phyloP scores from a whole-genome alignment of 1,139 yeast species.

The Kluyveromyces sp. region DNA sequence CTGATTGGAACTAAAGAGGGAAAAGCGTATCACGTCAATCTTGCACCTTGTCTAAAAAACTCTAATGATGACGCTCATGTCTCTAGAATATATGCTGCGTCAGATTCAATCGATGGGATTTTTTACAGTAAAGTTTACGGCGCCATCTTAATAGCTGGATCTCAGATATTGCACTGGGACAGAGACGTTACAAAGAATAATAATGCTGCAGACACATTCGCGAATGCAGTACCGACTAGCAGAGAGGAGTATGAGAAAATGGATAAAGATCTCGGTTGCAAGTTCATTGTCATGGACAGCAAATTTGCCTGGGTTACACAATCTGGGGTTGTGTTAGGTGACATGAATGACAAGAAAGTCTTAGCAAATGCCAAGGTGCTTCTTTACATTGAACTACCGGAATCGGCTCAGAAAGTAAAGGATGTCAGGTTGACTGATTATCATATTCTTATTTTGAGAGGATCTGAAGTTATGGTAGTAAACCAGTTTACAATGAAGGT shows the following conservation, averaged over 20 bases:
- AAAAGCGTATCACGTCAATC: constrained; percentile 18
- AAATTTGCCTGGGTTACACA: constrained; percentile 42
- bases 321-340: constrained; percentile 41
- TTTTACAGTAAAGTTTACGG: constrained; percentile 12
- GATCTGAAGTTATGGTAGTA: constrained; percentile 38
- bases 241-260: constrained; percentile 34
- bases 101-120: constrained; percentile 23
- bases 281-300: constrained; percentile 27
- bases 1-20: constrained; percentile 27
- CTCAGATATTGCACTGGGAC: constrained; percentile 38
- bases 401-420: constrained; percentile 31
- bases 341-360: constrained; percentile 15
- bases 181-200: constrained; percentile 14
- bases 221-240: constrained; percentile 28
- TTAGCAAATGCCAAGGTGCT: constrained; percentile 34
- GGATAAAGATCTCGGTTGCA: constrained; percentile 30
- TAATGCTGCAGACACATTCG: constrained; percentile 13
- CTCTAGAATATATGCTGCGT: constrained; percentile 12
- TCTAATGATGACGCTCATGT: constrained; percentile 12
- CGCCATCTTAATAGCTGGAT: constrained; percentile 32
- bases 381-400: constrained; percentile 37
- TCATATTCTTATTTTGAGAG: constrained; percentile 44
- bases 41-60: constrained; percentile 7
- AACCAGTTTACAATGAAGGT: constrained; percentile 46
- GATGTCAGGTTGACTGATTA: constrained; percentile 44